These are phyloP conservation scores for Trapa bicornis DNA, from an alignment of 345 rosid species.

Conservation along the genomic window DNA sequence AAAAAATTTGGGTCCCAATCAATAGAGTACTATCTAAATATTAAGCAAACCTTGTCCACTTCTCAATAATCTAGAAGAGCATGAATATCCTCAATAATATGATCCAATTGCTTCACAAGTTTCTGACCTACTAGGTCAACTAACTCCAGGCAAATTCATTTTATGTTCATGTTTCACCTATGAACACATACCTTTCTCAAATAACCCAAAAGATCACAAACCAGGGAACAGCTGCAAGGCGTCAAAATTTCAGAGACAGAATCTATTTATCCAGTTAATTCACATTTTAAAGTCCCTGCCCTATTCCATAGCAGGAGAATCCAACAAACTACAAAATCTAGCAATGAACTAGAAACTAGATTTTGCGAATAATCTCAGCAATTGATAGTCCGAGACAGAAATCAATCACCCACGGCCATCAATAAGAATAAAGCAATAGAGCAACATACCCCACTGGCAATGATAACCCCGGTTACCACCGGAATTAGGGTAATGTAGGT, in stretches of 20 bases:
- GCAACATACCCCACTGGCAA: constrained; percentile 87
- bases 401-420: background rate
- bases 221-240: background rate
- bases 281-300: background rate
- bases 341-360: background rate
- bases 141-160: background rate
- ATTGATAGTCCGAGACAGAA: background rate
- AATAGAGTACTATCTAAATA: background rate
- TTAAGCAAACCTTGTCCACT: background rate
- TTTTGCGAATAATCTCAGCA: background rate
- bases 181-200: too few relatives aligned
- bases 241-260: background rate
- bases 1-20: too few relatives aligned
- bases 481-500: constrained; percentile 84
- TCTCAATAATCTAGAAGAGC: background rate
- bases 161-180: background rate
- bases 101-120: background rate
- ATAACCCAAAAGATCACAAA: background rate
- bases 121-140: background rate
- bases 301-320: background rate
- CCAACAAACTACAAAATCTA: background rate
- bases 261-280: background rate
- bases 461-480: constrained; percentile 86
- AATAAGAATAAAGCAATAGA: background rate
- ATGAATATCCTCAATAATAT: background rate